Conservation (phyloP, 208 protist species). For the Lotmaria passim region DNA sequence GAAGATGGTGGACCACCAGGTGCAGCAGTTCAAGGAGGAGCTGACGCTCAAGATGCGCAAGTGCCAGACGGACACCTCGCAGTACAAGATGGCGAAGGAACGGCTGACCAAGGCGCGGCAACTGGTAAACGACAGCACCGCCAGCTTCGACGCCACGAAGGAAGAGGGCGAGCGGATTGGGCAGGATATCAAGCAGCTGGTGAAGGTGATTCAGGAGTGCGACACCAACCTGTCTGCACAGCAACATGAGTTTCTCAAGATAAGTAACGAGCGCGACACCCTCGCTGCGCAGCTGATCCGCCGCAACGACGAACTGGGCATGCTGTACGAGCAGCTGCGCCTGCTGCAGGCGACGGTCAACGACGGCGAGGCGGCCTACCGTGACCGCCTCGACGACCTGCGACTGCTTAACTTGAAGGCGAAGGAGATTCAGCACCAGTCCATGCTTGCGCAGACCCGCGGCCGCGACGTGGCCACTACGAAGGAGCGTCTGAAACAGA, state of each 20-base stretch:
- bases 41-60: slow-evolving; percentile 91
- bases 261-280: slow-evolving; percentile 96
- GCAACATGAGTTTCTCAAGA: slow-evolving; percentile 93
- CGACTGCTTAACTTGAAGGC: slow-evolving; percentile 75
- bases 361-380: slow-evolving; percentile 96
- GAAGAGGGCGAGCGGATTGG: slow-evolving; percentile 59
- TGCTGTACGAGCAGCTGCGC: slow-evolving; percentile 98
- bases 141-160: slow-evolving; percentile 58
- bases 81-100: slow-evolving; percentile 63
- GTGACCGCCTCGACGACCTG: slow-evolving; percentile 80
- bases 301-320: slow-evolving; percentile 97
- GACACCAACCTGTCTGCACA: slow-evolving; percentile 91
- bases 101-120: slow-evolving; percentile 78
- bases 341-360: slow-evolving; percentile 94
- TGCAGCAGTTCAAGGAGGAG: slow-evolving; percentile 95
- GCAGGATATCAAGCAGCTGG: slow-evolving; percentile 94
- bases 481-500: slow-evolving; percentile 48
- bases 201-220: slow-evolving; percentile 94
- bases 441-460: slow-evolving; percentile 87
- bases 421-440: slow-evolving; percentile 91
- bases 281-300: slow-evolving; percentile 97
- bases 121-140: slow-evolving; percentile 70
- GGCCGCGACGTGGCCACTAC: slow-evolving; percentile 69
- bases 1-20: slow-evolving; percentile 97
- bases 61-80: slow-evolving; percentile 57